Evolutionary conservation across 441 rosid genomes (phyloP).

Genomic region (Hura crepitans): DNA sequence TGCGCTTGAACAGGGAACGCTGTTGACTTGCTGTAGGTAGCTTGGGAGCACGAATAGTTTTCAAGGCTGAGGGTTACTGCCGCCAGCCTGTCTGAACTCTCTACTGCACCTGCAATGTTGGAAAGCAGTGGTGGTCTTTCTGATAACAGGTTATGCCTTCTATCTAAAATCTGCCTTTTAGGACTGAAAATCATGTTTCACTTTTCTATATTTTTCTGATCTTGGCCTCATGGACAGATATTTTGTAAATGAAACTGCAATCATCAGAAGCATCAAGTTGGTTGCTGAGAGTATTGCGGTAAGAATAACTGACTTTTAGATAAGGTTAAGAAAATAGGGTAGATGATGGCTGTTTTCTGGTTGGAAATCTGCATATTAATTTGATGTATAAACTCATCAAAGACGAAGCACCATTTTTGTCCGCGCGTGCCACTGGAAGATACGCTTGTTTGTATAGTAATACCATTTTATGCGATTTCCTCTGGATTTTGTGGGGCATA

Average conservation of each 20-base stretch:
- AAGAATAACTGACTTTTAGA: slow-evolving; percentile 26
- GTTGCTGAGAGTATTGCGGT: slow-evolving; percentile 96
- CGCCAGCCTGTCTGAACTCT: slow-evolving; percentile 84
- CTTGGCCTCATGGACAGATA: slow-evolving; percentile 40
- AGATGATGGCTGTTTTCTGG: not conserved
- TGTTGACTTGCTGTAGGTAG: slow-evolving; percentile 66
- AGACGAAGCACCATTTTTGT: not conserved
- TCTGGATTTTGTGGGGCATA: not conserved
- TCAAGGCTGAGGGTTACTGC: slow-evolving; percentile 93
- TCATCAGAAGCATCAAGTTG: slow-evolving; percentile 68
- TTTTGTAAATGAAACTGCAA: slow-evolving; percentile 58
- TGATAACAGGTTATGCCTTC: slow-evolving; percentile 60
- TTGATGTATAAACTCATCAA: not conserved
- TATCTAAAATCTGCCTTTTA: slow-evolving; percentile 20
- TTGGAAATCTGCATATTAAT: not conserved
- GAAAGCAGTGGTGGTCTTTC: slow-evolving; percentile 73
- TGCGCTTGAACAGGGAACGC: no score
- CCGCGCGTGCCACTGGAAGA: not conserved
- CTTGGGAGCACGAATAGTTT: slow-evolving; percentile 99
- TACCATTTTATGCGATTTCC: not conserved
- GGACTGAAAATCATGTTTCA: not conserved
- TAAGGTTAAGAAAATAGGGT: slow-evolving; percentile 1
- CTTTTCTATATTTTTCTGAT: slow-evolving; percentile 20
- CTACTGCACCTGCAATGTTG: slow-evolving; percentile 67
- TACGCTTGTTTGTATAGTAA: not conserved